Evolutionary conservation across 2,329 filamentous ascomycete species (phyloP).

Genomic region (Cordyceps tenuipes): DNA sequence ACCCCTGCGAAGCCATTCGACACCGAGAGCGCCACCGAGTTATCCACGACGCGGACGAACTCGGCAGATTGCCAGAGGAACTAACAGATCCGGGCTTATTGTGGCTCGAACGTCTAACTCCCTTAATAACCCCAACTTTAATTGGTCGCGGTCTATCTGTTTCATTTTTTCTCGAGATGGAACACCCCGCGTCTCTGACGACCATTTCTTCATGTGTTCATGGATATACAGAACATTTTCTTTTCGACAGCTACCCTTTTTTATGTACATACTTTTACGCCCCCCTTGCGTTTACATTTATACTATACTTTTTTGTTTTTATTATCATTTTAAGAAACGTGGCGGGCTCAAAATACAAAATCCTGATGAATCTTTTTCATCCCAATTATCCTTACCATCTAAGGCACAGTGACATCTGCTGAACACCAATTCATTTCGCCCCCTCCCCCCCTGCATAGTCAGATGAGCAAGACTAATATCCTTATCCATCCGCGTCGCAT

Average conservation of each 20-base stretch:
- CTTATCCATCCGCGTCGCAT: too few relatives aligned
- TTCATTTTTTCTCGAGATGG: neutral
- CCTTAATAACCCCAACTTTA: neutral
- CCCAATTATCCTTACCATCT: too few relatives aligned
- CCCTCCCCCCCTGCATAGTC: too few relatives aligned
- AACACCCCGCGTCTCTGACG: neutral
- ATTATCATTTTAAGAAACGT: neutral
- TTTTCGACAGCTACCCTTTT: neutral
- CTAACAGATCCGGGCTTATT: neutral
- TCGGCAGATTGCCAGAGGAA: conserved; percentile 24
- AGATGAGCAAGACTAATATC: too few relatives aligned
- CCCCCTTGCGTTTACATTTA: neutral
- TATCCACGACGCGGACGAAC: conserved; percentile 31
- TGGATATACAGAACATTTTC: conserved; percentile 5
- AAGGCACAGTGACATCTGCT: too few relatives aligned
- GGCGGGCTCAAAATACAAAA: neutral
- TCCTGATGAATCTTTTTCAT: neutral
- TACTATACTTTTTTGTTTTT: neutral
- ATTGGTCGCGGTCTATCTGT: neutral
- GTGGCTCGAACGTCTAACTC: neutral
- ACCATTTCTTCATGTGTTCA: neutral
- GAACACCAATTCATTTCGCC: too few relatives aligned
- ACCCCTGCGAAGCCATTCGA: conserved; percentile 27
- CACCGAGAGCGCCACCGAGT: conserved; percentile 43
- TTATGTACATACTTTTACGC: conserved; percentile 1